phyloP scores from a whole-genome alignment of 306 rosid species.

The Lathyrus aphaca region DNA sequence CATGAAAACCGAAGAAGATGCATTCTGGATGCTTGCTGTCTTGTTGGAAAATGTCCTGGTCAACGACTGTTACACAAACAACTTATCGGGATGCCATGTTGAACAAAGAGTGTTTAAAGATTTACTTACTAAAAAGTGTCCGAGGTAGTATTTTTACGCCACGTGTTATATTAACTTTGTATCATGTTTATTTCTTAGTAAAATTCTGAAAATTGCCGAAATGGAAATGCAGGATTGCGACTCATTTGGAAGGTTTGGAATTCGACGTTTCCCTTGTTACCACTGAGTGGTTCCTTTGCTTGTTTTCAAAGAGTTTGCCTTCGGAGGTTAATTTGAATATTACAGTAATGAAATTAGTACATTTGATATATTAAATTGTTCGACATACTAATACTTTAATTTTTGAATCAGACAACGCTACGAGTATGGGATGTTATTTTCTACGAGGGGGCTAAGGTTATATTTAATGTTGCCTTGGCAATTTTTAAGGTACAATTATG shows the following conservation, averaged over 20 bases:
- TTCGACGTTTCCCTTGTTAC: slow-evolving; percentile 98
- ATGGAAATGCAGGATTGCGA: slow-evolving; percentile 73
- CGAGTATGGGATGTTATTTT: slow-evolving; percentile 98
- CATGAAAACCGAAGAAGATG: slow-evolving; percentile 98
- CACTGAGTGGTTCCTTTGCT: slow-evolving; percentile 98
- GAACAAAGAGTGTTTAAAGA: slow-evolving; percentile 98
- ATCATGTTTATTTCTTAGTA: slow-evolving; percentile 27
- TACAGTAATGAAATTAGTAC: slow-evolving; percentile 4
- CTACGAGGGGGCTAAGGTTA: slow-evolving; percentile 92
- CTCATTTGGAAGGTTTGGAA: slow-evolving; percentile 84
- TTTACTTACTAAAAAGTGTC: slow-evolving; percentile 78
- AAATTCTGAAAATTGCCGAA: slow-evolving; percentile 41
- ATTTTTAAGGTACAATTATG: slow-evolving; percentile 80
- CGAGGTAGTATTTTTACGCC: slow-evolving; percentile 57
- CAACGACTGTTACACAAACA: slow-evolving; percentile 88
- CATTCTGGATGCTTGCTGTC: slow-evolving; percentile 99
- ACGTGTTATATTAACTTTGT: slow-evolving; percentile 13
- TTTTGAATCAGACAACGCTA: slow-evolving; percentile 69
- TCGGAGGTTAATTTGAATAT: slow-evolving; percentile 79
- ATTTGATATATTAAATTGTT: slow-evolving; percentile 29
- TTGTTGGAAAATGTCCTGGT: slow-evolving; percentile 93
- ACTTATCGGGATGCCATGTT: slow-evolving; percentile 97
- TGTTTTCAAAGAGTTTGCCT: slow-evolving; percentile 92
- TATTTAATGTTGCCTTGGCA: slow-evolving; percentile 92
- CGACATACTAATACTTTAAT: slow-evolving; percentile 39